phyloP scores from a whole-genome alignment of 140 eudicot species.

The Cichorium intybus region DNA sequence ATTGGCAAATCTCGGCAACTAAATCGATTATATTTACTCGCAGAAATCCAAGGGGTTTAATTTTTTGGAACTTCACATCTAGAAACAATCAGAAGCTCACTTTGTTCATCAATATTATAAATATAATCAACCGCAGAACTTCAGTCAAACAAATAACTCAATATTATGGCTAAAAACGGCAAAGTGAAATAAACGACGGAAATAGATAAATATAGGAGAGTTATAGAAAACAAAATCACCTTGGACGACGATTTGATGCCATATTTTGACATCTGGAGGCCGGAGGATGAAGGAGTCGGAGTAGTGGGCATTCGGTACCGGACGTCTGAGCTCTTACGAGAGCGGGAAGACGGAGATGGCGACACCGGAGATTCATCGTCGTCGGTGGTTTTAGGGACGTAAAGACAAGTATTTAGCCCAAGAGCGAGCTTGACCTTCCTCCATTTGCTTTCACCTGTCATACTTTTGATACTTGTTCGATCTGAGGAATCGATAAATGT shows the following conservation, averaged over 20 bases:
- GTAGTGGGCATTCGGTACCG: constrained; percentile 61
- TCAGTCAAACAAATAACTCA: background rate
- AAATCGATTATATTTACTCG: background rate
- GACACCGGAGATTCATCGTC: constrained; percentile 43
- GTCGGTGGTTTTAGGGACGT: constrained; percentile 49
- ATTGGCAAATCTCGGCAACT: background rate
- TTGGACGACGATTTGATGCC: constrained; percentile 62
- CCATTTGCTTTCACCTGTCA: constrained; percentile 78
- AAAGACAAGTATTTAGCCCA: constrained; percentile 56
- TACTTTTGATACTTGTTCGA: constrained; percentile 18
- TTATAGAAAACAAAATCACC: constrained; percentile 29
- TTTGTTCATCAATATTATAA: background rate
- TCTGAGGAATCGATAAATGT: background rate
- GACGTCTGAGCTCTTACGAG: constrained; percentile 43
- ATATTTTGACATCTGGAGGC: constrained; percentile 58
- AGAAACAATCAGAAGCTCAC: background rate
- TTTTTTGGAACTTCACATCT: constrained; percentile 6
- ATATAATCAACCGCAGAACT: background rate
- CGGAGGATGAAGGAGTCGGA: constrained; percentile 89
- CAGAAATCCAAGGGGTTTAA: background rate
- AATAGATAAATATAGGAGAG: background rate
- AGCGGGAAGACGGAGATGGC: constrained; percentile 32
- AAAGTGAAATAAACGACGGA: background rate
- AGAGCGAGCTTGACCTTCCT: constrained; percentile 66
- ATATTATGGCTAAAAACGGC: background rate